Percentiles rank a stretch among this genome's conserved stretches.
Evolutionary conservation across 768 basidiomycete genomes (phyloP).

Genomic region (Hypholoma sublateritium): DNA sequence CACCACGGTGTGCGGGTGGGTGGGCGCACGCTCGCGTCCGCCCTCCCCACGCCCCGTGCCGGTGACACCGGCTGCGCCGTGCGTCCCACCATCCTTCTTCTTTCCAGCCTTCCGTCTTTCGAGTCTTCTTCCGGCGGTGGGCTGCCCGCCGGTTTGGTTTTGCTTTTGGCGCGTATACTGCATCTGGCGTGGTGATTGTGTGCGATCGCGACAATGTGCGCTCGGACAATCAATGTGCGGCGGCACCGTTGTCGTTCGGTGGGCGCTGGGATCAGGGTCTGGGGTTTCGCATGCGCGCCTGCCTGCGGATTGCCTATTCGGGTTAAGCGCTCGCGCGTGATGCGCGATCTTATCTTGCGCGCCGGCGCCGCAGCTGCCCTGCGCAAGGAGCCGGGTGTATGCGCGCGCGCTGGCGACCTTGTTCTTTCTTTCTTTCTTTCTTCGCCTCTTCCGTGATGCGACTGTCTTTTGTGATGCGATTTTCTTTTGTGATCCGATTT

Average conservation of each 20-base stretch:
- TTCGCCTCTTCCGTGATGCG: background rate
- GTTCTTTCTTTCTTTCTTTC: background rate
- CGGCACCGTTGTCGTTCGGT: too few relatives aligned
- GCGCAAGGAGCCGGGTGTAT: background rate
- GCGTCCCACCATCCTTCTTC: background rate
- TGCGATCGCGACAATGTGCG: too few relatives aligned
- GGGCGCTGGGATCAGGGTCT: background rate
- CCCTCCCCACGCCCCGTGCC: background rate
- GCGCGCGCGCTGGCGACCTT: background rate
- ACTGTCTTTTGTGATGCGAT: too few relatives aligned
- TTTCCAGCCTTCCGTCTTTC: too few relatives aligned
- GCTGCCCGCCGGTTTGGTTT: too few relatives aligned
- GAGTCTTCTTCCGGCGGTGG: too few relatives aligned
- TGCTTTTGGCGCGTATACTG: too few relatives aligned
- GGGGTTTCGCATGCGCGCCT: too few relatives aligned
- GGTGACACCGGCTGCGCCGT: background rate
- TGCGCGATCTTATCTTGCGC: background rate
- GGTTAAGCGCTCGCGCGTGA: conserved; percentile 4
- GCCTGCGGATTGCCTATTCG: background rate
- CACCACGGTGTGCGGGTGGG: too few relatives aligned
- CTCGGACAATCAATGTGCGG: too few relatives aligned
- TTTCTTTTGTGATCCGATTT: too few relatives aligned
- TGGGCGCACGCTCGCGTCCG: background rate
- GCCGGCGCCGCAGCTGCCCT: background rate
- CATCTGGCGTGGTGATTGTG: too few relatives aligned